Conservation (phyloP, 2,329 filamentous ascomycete genomes). For the Calonectria naviculata region DNA sequence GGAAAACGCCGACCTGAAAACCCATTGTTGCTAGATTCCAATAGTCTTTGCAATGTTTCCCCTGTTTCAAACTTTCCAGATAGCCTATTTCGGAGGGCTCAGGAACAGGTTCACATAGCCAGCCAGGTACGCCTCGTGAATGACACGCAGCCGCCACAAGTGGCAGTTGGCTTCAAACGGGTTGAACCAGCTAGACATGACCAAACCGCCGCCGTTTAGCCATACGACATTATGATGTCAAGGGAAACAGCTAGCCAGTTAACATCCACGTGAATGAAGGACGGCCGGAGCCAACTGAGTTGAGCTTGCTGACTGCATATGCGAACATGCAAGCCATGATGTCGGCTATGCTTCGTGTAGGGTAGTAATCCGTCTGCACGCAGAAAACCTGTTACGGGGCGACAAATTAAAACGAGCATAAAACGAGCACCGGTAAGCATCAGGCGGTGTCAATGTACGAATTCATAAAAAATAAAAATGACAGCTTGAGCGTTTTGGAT, state of each 20-base stretch:
- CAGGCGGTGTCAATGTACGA: not conserved
- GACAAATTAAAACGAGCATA: not conserved
- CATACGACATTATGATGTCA: not conserved
- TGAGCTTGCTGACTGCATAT: not conserved
- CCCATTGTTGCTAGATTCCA: not conserved
- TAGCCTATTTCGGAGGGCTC: not conserved
- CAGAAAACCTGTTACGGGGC: not conserved
- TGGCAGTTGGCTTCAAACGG: not conserved
- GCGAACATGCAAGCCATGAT: not conserved
- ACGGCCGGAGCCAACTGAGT: not conserved
- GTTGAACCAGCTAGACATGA: not conserved
- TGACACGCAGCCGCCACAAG: not conserved
- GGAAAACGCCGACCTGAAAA: not conserved
- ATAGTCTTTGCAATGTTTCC: not conserved
- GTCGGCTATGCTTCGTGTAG: not conserved
- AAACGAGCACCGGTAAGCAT: not conserved
- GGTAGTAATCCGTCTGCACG: not conserved
- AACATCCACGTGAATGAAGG: not conserved
- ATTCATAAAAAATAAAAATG: not conserved
- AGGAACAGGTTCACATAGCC: not conserved
- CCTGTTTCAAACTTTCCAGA: not conserved
- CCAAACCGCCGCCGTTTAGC: not conserved
- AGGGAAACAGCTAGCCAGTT: not conserved
- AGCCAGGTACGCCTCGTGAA: not conserved
- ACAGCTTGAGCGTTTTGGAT: not conserved